Percentiles rank a stretch among this genome's conserved stretches.
These are phyloP conservation scores for Rhizophora apiculata DNA, from an alignment of 345 rosid genomes.

Conservation along the genomic window DNA sequence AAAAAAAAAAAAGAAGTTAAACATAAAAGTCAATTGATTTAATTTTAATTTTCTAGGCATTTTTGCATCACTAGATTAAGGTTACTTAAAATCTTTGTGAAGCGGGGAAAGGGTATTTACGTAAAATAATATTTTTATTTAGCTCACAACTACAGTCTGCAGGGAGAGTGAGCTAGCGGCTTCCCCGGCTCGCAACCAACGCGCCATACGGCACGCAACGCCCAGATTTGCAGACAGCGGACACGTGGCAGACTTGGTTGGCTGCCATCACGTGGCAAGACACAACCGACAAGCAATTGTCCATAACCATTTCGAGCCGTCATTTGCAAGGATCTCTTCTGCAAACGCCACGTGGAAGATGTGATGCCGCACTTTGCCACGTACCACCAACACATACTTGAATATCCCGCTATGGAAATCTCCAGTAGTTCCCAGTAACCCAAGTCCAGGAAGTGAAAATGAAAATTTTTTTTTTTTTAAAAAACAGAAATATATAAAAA, in stretches of 20 bases:
- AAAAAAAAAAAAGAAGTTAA: too few species aligned
- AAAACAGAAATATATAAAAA: not conserved
- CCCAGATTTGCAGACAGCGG: not conserved
- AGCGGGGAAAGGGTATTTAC: not conserved
- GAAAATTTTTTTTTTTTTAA: too few species aligned
- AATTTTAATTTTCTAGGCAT: too few species aligned
- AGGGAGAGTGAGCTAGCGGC: constrained; percentile 13
- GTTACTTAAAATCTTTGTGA: too few species aligned
- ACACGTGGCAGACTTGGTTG: constrained; percentile 17
- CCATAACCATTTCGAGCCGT: constrained; percentile 20
- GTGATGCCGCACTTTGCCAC: constrained; percentile 11
- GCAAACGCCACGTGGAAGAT: constrained; percentile 21
- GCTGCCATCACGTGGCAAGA: not conserved
- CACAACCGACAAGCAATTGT: constrained; percentile 29
- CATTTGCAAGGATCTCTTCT: constrained; percentile 7
- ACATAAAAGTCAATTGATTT: too few species aligned
- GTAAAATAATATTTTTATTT: not conserved
- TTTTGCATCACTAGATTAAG: too few species aligned
- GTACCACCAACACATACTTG: not conserved
- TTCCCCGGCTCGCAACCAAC: constrained; percentile 28
- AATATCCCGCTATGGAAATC: not conserved
- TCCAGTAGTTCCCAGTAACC: not conserved
- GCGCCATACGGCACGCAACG: constrained; percentile 39
- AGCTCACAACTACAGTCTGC: not conserved
- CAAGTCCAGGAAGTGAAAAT: not conserved